Conservation (phyloP, 768 basidiomycete genomes). For the Hygrocybe punicea region DNA sequence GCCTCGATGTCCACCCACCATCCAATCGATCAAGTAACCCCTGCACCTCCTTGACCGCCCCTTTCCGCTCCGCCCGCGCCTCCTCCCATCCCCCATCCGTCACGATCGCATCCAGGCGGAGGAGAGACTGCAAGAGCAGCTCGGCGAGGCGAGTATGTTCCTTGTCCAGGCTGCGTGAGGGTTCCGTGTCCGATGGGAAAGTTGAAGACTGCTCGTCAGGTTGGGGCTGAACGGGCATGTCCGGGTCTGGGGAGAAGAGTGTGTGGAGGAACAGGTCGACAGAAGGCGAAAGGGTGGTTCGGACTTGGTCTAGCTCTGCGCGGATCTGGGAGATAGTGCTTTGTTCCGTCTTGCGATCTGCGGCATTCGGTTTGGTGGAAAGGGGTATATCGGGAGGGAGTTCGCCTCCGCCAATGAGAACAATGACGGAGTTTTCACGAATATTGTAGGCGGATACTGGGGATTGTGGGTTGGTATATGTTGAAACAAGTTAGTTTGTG, state of each 20-base stretch:
- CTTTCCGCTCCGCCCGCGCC: conserved; percentile 78
- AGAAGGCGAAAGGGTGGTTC: conserved; percentile 50
- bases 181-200: conserved; percentile 20
- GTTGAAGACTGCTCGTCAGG: conserved; percentile 15
- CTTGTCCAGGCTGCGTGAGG: conserved; percentile 26
- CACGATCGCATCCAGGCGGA: conserved; percentile 79
- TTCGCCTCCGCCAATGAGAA: conserved; percentile 55
- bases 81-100: conserved; percentile 66
- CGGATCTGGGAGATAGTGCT: conserved; percentile 53
- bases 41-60: conserved; percentile 84
- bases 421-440: conserved; percentile 62
- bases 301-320: conserved; percentile 46
- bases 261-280: conserved; percentile 53
- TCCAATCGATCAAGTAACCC: conserved; percentile 77
- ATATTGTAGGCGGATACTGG: conserved; percentile 75
- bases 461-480: no score
- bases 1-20: conserved; percentile 50
- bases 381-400: conserved; percentile 22
- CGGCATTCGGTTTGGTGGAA: conserved; percentile 23
- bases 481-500: no score
- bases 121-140: conserved; percentile 78
- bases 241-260: not conserved
- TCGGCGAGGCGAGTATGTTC: conserved; percentile 68
- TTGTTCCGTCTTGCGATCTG: conserved; percentile 44
- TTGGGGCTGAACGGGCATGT: conserved; percentile 10